A percentile compares a stretch with the other conserved stretches of the same genome.
phyloP scores from a whole-genome alignment of 2,329 filamentous ascomycete genomes.

The Penicillium oxalicum region DNA sequence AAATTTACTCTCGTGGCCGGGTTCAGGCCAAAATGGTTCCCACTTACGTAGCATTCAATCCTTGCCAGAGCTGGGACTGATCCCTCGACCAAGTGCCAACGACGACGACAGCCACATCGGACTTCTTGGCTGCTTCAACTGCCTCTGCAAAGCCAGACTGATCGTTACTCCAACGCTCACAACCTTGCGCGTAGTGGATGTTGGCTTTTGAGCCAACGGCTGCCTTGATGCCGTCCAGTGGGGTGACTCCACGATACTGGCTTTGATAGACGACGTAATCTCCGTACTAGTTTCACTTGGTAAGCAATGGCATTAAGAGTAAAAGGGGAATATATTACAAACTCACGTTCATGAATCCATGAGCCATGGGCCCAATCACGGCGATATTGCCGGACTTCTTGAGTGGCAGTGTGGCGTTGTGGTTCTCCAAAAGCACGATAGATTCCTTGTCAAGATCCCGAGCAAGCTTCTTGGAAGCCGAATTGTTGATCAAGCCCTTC shows the following conservation, averaged over 20 bases:
- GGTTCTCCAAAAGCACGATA: constrained; percentile 57
- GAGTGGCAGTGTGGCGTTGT: constrained; percentile 48
- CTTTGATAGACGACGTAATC: constrained; percentile 66
- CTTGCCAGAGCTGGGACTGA: constrained; percentile 63
- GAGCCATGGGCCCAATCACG: constrained; percentile 70
- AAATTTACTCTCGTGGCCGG: neutral
- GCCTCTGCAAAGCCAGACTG: constrained; percentile 63
- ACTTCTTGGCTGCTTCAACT: constrained; percentile 57
- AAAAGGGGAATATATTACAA: too few relatives aligned
- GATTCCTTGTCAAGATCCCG: constrained; percentile 60
- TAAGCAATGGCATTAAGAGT: neutral
- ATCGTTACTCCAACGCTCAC: constrained; percentile 66
- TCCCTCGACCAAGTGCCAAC: constrained; percentile 73
- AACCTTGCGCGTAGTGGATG: constrained; percentile 63
- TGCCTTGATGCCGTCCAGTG: constrained; percentile 61
- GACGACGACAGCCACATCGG: constrained; percentile 66
- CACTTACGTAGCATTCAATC: constrained; percentile 58
- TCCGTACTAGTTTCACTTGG: constrained; percentile 49
- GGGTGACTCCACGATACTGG: constrained; percentile 61
- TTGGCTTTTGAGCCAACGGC: constrained; percentile 52
- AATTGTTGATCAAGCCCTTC: constrained; percentile 56
- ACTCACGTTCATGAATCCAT: constrained; percentile 62
- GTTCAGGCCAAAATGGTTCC: neutral
- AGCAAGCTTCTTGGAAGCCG: constrained; percentile 53
- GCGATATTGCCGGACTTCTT: constrained; percentile 62